Conservation (phyloP, 106 monocot genomes). For the Iris macrosiphon region DNA sequence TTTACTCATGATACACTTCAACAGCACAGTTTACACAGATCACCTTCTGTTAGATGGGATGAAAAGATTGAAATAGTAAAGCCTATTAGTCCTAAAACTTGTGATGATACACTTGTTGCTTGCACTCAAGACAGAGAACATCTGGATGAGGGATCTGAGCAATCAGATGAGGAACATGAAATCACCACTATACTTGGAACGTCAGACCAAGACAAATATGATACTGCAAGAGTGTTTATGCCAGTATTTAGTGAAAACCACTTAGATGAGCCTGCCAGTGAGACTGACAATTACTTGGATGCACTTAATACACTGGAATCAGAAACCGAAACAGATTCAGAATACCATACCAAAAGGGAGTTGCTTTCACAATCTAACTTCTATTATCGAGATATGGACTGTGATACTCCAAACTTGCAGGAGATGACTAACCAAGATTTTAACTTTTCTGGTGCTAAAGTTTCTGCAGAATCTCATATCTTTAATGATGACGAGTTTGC, state of each 20-base stretch:
- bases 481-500: conserved; percentile 7
- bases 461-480: conserved; percentile 2
- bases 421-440: conserved; percentile 1
- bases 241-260: conserved; percentile 7
- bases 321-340: conserved; percentile 49
- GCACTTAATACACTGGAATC: conserved; percentile 56
- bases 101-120: conserved; percentile 8
- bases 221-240: conserved; percentile 3
- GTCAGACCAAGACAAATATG: conserved; percentile 8
- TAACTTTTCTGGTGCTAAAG: conserved; percentile 20
- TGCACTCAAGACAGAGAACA: conserved; percentile 9
- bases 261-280: conserved; percentile 43
- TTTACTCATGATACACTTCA: conserved; percentile 18
- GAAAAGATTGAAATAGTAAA: conserved; percentile 43
- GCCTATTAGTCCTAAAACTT: conserved; percentile 16
- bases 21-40: conserved; percentile 18
- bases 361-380: conserved; percentile 16
- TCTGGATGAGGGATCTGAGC: conserved; percentile 2
- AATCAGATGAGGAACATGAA: conserved; percentile 13
- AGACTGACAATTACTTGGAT: conserved; percentile 62
- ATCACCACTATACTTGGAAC: conserved; percentile 3
- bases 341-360: conserved; percentile 56
- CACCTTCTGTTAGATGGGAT: conserved; percentile 53
- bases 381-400: conserved; percentile 11
- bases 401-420: conserved; percentile 5